Base-by-base conservation (phyloP, 2,329 filamentous ascomycete genomes). In the Lasiodiplodia hormozganensis region DNA sequence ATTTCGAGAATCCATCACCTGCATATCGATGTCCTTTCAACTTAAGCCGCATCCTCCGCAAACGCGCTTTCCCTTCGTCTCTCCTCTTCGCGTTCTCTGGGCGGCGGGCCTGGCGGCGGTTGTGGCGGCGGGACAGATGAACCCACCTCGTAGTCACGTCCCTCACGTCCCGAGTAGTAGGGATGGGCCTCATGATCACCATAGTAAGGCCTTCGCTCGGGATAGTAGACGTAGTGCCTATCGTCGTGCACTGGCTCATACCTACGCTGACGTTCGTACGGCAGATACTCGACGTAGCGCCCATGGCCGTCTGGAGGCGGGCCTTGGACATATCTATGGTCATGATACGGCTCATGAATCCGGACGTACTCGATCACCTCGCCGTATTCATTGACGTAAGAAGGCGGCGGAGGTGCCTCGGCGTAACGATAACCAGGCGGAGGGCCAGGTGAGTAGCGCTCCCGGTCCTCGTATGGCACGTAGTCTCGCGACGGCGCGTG, bases 371-470 rank as follows among this genome's bases (percentile, higher is more conserved):
- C 64, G 25, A 69, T 57, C 25, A 62, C 49, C 31, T 69, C 65
- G 36, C 58, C 68, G 34, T 67, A 68, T n/a, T 68, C 68, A 18
- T 69, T 66, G 51, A 69, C 40, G n/a, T 65, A 69, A 7, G 60
- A 49, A 12, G 49, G 36, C 40, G 67, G 51, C 3, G 54, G 65
- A n/a, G 43, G 54, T 16, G 54, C 56, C 12, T 64, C 65, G 5
- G 58, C 38, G 38, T 67, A 68, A 6, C 65, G 56, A 31, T 68
- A 69, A 28, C 52, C 60, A 28, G 40, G 28, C n/a, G 65, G 68
- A 43, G 68, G 68, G 14, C 47, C 62, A 16, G 40, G 68, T 6
- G 68, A 68, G 47, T 68, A 68, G 14, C 53, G 38, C 6, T 64
- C 64, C 4, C 53, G 64, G 2, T 57, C 62, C 11, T 67, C 67